Percentiles rank a stretch among this genome's conserved stretches.
Evolutionary conservation across 768 basidiomycete species (phyloP).

Genomic region (Neoboletus brunneissimus): DNA sequence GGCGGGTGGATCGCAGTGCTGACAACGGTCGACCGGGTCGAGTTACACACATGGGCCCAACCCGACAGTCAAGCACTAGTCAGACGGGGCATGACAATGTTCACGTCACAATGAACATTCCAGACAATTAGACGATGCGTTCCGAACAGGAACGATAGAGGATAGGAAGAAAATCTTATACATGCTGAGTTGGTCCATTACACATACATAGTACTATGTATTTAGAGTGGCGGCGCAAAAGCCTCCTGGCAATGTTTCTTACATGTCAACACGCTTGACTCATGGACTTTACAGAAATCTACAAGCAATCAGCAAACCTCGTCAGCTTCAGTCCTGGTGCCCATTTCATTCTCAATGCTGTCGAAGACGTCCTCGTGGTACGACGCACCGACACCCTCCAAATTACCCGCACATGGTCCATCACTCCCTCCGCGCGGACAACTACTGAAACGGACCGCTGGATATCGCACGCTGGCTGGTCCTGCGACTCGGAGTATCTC

Average conservation of each 20-base stretch:
- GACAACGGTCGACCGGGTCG: constrained; percentile 10
- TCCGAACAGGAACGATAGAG: no score
- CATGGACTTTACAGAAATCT: constrained; percentile 89
- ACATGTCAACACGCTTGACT: neutral
- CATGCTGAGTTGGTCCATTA: no score
- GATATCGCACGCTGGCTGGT: constrained; percentile 83
- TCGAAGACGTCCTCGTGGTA: constrained; percentile 76
- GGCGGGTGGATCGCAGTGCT: constrained; percentile 11
- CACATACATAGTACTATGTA: no score
- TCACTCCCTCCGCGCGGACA: constrained; percentile 53
- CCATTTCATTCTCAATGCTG: constrained; percentile 80
- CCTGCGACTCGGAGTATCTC: constrained; percentile 83
- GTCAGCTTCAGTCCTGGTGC: constrained; percentile 84
- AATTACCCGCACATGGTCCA: constrained; percentile 76
- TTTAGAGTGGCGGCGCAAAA: no score
- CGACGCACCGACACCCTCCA: constrained; percentile 82
- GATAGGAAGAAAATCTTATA: neutral
- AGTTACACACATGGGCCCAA: constrained; percentile 5
- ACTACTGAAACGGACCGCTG: constrained; percentile 33
- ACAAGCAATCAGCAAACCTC: constrained; percentile 67
- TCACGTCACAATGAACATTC: no score
- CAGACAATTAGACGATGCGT: no score
- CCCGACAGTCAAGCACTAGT: neutral
- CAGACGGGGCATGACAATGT: neutral
- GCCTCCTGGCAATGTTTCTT: neutral